Base-by-base conservation (phyloP, 148 eudicot genomes). In the Chenopodium formosanum region DNA sequence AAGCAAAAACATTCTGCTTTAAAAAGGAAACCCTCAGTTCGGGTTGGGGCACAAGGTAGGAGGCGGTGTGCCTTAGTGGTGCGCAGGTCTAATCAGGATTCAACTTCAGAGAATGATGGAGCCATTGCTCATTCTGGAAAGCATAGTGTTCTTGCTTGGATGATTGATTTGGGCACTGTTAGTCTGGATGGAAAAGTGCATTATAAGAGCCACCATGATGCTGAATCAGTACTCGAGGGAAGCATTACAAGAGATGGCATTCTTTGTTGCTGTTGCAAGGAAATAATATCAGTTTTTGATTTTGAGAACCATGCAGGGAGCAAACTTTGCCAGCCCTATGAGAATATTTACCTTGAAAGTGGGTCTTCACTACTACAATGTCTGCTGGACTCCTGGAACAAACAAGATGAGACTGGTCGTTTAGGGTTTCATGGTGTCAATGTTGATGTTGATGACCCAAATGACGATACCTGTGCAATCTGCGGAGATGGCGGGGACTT, bases 401-500 rank as follows among this genome's bases (percentile, higher is more conserved):
- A 91, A 81, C 94, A 92, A 77, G 87, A 88, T 74, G 90, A 85
- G 72, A 75, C 83, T 16, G 82, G 85, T 77, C 76, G 81, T 25
- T 76, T 81, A 40, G 90, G 87, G 71, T 91, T 91, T 83, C 89
- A 88, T 82, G 70, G 37, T n/a, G 91, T 92, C 22, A 85, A 84
- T 56, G 87, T 92, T 79, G 87, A 89, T 68, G 94, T 82, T 46
- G 93, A 86, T 78, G 99, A 97, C 73, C 95, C 97, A 77, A 94
- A 97, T 86, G 99, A 97, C 81, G 99, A 97, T 80, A 97, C 97
- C 6, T 97, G 99, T 86, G 94, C 90, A 75, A 87, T 89, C 67
- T 97, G 99, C 62, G 99, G 94, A 80, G 99, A 97, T 89, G 99
- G 99, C 81, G 99, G 99, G 56, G 86, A 94, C 81, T 89, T 97